Conservation (phyloP, 768 basidiomycete species). For the Imleria badia region DNA sequence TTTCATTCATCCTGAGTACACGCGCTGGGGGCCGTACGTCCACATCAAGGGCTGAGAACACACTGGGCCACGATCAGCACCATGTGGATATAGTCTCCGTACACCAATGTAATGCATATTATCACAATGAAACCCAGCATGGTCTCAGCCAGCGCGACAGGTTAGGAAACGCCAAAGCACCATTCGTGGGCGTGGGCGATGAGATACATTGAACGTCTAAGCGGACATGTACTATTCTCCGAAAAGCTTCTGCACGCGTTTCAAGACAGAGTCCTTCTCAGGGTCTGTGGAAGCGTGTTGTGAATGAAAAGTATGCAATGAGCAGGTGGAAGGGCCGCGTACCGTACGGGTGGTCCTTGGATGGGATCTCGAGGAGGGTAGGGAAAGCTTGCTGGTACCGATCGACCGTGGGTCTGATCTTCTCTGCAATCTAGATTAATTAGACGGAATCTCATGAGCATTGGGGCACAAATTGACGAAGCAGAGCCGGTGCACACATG, state of each 20-base stretch:
- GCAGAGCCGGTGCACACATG: slow-evolving; percentile 59
- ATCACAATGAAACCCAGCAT: slow-evolving; percentile 23
- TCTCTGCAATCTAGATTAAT: slow-evolving; percentile 81
- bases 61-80: slow-evolving; percentile 9
- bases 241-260: slow-evolving; percentile 94
- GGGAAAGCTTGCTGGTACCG: slow-evolving; percentile 96
- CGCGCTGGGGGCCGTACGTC: slow-evolving; percentile 7
- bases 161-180: slow-evolving; percentile 5
- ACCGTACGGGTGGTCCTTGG: slow-evolving; percentile 99
- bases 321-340: slow-evolving; percentile 23
- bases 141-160: slow-evolving; percentile 16
- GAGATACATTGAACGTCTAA: slow-evolving; percentile 14
- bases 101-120: slow-evolving; percentile 26
- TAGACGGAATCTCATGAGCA: slow-evolving; percentile 10
- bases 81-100: slow-evolving; percentile 15
- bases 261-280: slow-evolving; percentile 91
- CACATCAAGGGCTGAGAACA: slow-evolving; percentile 10
- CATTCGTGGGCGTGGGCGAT: slow-evolving; percentile 8
- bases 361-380: slow-evolving; percentile 94
- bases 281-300: slow-evolving; percentile 61
- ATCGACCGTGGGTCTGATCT: slow-evolving; percentile 93
- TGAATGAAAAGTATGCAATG: slow-evolving; percentile 12
- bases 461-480: not conserved
- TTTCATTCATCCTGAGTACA: slow-evolving; percentile 47
- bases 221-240: slow-evolving; percentile 63